Percentiles rank a stretch among this genome's conserved stretches.
These are phyloP conservation scores for Mucuna pruriens DNA, from an alignment of 306 rosid genomes.

Conservation along the genomic window DNA sequence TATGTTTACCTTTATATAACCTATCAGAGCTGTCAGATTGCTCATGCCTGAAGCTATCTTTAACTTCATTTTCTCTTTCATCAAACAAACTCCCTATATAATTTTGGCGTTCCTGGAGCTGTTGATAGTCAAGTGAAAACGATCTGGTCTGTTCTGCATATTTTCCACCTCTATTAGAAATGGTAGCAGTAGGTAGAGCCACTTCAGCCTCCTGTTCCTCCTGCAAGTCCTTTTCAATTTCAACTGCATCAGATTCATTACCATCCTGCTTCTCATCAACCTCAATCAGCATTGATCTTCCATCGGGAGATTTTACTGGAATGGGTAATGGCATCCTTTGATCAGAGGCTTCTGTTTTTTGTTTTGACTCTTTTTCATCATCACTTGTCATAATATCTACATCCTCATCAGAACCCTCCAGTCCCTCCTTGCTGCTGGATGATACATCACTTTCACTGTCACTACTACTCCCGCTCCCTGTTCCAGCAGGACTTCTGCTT, in stretches of 20 bases:
- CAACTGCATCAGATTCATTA: constrained; percentile 68
- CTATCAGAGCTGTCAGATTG: constrained; percentile 76
- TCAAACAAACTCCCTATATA: constrained; percentile 73
- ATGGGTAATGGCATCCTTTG: constrained; percentile 52
- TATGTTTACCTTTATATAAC: constrained; percentile 64
- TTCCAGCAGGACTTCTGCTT: constrained; percentile 76
- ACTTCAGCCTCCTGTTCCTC: constrained; percentile 62
- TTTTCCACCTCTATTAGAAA: constrained; percentile 46
- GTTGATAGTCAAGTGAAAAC: constrained; percentile 58
- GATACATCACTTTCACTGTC: constrained; percentile 95
- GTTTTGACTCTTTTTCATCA: constrained; percentile 86
- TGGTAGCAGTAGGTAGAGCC: constrained; percentile 39
- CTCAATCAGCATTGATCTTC: constrained; percentile 52
- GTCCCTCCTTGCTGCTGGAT: constrained; percentile 77
- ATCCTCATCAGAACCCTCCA: constrained; percentile 86
- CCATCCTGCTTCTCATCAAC: constrained; percentile 73
- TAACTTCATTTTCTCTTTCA: constrained; percentile 60
- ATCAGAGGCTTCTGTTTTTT: constrained; percentile 58
- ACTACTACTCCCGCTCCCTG: constrained; percentile 85
- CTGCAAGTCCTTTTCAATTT: constrained; percentile 68
- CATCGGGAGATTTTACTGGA: constrained; percentile 65
- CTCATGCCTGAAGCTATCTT: constrained; percentile 61
- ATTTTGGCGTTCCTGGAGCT: constrained; percentile 63
- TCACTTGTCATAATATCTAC: constrained; percentile 97
- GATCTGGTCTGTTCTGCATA: constrained; percentile 51